Percentiles rank a stretch among this genome's conserved stretches.
phyloP scores from a whole-genome alignment of 23 red algal species.

The Agarophyton chilense region DNA sequence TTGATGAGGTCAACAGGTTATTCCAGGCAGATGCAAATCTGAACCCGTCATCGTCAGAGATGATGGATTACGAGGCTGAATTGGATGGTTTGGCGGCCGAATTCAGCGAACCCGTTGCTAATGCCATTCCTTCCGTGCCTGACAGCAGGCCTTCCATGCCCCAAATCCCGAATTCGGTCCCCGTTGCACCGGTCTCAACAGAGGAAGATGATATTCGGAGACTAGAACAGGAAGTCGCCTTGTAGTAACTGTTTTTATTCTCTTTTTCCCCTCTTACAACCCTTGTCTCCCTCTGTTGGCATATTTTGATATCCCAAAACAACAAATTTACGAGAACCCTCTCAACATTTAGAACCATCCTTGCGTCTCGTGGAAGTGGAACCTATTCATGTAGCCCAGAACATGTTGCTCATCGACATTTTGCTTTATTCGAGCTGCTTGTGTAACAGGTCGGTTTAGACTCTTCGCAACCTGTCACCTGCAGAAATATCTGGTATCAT shows the following conservation, averaged over 20 bases:
- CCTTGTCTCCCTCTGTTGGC: not conserved
- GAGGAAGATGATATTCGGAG: constrained; percentile 64
- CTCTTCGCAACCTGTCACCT: not conserved
- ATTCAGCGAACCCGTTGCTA: constrained; percentile 16
- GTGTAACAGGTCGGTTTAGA: not conserved
- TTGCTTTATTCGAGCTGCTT: not conserved
- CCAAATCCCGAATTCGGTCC: not conserved
- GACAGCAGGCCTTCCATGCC: constrained; percentile 27
- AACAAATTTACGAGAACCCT: not conserved
- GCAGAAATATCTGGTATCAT: constrained; percentile 5
- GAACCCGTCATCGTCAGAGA: constrained; percentile 10
- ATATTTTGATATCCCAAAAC: not conserved
- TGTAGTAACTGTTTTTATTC: not conserved
- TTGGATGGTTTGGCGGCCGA: constrained; percentile 40
- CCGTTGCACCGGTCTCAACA: not conserved
- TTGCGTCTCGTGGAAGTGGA: constrained; percentile 12
- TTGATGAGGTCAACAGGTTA: not conserved
- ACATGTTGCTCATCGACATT: not conserved
- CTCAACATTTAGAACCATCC: not conserved
- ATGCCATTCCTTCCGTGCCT: constrained; percentile 28
- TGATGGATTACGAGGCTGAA: constrained; percentile 30
- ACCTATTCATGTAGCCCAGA: not conserved
- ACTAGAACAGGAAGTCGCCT: constrained; percentile 33
- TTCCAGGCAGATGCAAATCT: constrained; percentile 42
- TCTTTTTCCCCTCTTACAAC: not conserved